These are phyloP conservation scores for Starmerella floris DNA, from an alignment of 805 yeast species.

Conservation along the genomic window DNA sequence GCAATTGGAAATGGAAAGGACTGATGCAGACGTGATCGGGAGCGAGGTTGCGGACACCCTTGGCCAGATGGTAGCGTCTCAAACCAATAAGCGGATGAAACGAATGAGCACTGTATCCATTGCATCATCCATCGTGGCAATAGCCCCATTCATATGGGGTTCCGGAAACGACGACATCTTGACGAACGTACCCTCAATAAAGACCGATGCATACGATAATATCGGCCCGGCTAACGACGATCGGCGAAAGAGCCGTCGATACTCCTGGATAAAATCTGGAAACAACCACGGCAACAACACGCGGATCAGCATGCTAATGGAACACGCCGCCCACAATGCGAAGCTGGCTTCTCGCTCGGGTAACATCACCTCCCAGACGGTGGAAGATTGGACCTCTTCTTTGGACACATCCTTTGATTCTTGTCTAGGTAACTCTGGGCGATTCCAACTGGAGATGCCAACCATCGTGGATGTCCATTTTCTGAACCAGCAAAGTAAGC, in stretches of 20 bases:
- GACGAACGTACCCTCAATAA: not conserved
- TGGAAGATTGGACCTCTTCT: slow-evolving; percentile 8
- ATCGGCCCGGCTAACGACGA: not conserved
- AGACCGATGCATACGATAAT: not conserved
- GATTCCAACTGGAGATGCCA: slow-evolving; percentile 5
- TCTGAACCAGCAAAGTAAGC: not conserved
- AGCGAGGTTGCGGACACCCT: too few relatives aligned
- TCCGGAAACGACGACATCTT: not conserved
- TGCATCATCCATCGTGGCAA: slow-evolving; percentile 17
- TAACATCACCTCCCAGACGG: slow-evolving; percentile 2
- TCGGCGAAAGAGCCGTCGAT: not conserved
- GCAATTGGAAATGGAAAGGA: too few relatives aligned
- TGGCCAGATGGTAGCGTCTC: too few relatives aligned
- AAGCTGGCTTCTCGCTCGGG: not conserved
- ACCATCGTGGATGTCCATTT: not conserved
- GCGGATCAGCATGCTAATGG: slow-evolving; percentile 8
- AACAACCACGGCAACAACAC: not conserved
- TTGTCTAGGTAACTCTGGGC: slow-evolving; percentile 1
- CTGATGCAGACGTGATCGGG: too few relatives aligned
- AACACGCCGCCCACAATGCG: slow-evolving; percentile 7
- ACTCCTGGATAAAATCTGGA: not conserved
- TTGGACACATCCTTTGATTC: slow-evolving; percentile 7
- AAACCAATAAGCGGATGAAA: slow-evolving; percentile 4
- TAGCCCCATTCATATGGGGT: slow-evolving; percentile 13
- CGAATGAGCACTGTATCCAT: slow-evolving; percentile 16